Evolutionary conservation across 805 yeast genomes (phyloP).

Genomic region (Monosporozyma solicola): DNA sequence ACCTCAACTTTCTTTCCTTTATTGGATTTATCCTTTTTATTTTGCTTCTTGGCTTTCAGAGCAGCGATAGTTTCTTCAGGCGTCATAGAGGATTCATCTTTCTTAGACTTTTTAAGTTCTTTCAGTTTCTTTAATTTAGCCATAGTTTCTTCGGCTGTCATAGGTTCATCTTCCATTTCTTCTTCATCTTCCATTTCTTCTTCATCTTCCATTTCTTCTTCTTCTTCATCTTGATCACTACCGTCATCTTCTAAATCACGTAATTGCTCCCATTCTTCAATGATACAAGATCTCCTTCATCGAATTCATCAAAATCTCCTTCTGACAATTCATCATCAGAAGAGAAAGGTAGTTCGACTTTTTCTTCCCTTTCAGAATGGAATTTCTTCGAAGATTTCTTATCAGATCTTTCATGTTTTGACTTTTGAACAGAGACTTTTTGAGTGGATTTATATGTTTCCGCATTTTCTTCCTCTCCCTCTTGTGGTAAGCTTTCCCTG

Average conservation of each 20-base stretch:
- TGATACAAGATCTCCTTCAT: slow-evolving; percentile 33
- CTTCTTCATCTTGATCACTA: slow-evolving; percentile 19
- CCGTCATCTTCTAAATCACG: slow-evolving; percentile 21
- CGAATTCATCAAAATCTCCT: slow-evolving; percentile 37
- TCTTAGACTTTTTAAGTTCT: slow-evolving; percentile 7
- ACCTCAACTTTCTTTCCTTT: slow-evolving; percentile 5
- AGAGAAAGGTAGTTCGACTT: slow-evolving; percentile 30
- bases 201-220: slow-evolving; percentile 31
- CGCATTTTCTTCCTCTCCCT: background rate
- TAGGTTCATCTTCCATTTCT: slow-evolving; percentile 26
- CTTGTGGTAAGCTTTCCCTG: background rate
- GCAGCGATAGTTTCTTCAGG: slow-evolving; percentile 32
- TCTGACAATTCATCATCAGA: slow-evolving; percentile 36
- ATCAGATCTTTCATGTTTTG: background rate
- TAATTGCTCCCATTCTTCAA: slow-evolving; percentile 28
- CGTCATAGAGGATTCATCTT: slow-evolving; percentile 18
- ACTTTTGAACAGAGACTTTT: background rate
- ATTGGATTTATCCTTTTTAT: slow-evolving; percentile 13
- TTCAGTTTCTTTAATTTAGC: slow-evolving; percentile 32
- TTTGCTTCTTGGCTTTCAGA: slow-evolving; percentile 24
- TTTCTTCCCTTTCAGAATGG: background rate
- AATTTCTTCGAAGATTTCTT: background rate
- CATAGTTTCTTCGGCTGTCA: slow-evolving; percentile 37
- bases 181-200: slow-evolving; percentile 15
- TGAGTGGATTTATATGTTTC: background rate